Evolutionary conservation across 495 filamentous ascomycete species (phyloP).

Genomic region (Podospora pseudoanserina): DNA sequence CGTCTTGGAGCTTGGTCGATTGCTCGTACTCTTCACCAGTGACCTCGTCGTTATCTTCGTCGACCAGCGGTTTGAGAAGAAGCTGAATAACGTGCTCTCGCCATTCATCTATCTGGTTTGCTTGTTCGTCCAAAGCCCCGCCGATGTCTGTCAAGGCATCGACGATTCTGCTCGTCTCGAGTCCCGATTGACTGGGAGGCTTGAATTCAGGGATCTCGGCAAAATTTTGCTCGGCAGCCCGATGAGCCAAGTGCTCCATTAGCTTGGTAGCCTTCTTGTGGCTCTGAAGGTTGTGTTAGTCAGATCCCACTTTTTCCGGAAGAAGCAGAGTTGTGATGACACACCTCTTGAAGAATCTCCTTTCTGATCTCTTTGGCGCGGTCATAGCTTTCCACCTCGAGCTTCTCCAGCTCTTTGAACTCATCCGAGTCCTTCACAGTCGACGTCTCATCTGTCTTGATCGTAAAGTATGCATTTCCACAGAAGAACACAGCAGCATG

Average conservation of each 20-base stretch:
- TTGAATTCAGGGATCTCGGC: conserved; percentile 58
- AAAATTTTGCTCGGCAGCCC: conserved; percentile 50
- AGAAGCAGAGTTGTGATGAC: conserved; percentile 3
- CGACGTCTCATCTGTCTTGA: conserved; percentile 64
- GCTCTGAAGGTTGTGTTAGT: conserved; percentile 23
- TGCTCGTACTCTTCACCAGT: conserved; percentile 87
- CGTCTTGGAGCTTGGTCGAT: conserved; percentile 79
- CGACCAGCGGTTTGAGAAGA: conserved; percentile 70
- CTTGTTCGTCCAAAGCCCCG: conserved; percentile 63
- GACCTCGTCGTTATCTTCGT: conserved; percentile 70
- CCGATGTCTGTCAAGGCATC: conserved; percentile 39
- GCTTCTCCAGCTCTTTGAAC: conserved; percentile 60
- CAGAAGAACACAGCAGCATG: conserved; percentile 82
- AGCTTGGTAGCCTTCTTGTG: conserved; percentile 33
- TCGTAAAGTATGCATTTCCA: conserved; percentile 76
- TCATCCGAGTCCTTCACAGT: conserved; percentile 62
- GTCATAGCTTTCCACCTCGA: conserved; percentile 71
- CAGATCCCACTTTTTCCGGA: background rate
- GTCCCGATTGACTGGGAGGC: conserved; percentile 22
- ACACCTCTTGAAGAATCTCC: conserved; percentile 61
- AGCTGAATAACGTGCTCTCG: conserved; percentile 65
- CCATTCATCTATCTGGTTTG: conserved; percentile 66
- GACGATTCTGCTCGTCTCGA: conserved; percentile 35
- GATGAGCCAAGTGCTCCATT: conserved; percentile 49
- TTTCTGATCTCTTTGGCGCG: conserved; percentile 69